Evolutionary conservation across 495 filamentous ascomycete genomes (phyloP), one percentile per base, ranked within the genome.

Genomic region (Penicillium argentinense): DNA sequence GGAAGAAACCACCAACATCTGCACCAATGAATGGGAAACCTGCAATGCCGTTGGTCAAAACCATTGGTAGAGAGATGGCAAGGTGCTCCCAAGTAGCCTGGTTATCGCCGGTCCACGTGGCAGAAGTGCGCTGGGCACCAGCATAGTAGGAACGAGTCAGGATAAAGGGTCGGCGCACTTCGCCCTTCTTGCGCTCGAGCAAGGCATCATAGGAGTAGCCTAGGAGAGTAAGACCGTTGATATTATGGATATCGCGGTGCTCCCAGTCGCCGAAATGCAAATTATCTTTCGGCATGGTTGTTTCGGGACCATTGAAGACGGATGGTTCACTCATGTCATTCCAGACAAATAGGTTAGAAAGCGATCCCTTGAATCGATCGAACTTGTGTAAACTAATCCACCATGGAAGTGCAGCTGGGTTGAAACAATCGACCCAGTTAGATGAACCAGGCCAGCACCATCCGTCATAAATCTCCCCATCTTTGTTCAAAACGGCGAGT

Each of bases 311-410:
- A 60, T 97, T 96, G 75, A 98, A 98, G 6, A 98, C 93, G 0
- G 93, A 97, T 0, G 93, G 93, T 70, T 98, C 93, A 57, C 97
- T 98, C 93, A 98, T 98, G 62, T 98, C 93, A 66, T 98, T 98
- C 93, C 93, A 98, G 61, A 97, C 84, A 72, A 89, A 96, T 3
- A 86, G 80, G 60, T 96, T 97, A 27, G 83, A 68, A 55, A 84
- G 75, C 3, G 89, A 84, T 37, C 88, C 89, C 62, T 87, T 87
- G 75, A 95, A 97, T 32, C 67, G 78, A 60, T 89, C 83, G 57
- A 90, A 96, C 51, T 87, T 85, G 77, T 95, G 96, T 6, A 97
- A 80, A 9, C 74, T 66, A 32, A 77, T 81, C 93, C 93, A 98
- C 95, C 95, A 98, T 38, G 83, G 79, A 38, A 82, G 78, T 19